Evolutionary conservation across 2,329 filamentous ascomycete species (phyloP).

Genomic region (Scedosporium dehoogii): DNA sequence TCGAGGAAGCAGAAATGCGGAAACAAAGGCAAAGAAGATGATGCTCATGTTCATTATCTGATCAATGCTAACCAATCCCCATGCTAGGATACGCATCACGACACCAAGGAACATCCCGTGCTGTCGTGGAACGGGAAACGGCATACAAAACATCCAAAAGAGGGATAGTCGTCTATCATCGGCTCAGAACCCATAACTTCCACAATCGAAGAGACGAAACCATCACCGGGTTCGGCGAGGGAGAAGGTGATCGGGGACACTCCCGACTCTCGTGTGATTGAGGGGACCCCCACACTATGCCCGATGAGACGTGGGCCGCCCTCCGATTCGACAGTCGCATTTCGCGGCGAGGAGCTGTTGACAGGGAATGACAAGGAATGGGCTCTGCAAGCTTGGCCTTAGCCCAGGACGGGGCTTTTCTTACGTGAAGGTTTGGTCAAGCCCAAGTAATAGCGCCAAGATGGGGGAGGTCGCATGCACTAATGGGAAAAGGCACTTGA

Average conservation of each 20-base stretch:
- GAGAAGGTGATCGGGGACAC: not conserved
- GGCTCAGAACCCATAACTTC: too few species aligned
- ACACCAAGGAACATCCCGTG: too few species aligned
- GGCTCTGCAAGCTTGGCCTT: not conserved
- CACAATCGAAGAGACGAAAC: too few species aligned
- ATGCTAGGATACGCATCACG: too few species aligned
- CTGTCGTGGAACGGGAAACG: too few species aligned
- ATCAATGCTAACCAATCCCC: too few species aligned
- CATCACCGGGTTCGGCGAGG: not conserved
- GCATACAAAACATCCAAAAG: too few species aligned
- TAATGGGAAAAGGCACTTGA: not conserved
- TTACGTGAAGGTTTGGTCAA: not conserved
- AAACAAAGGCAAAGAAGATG: too few species aligned
- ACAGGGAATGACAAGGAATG: not conserved
- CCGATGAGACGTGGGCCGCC: not conserved
- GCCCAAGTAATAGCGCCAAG: not conserved
- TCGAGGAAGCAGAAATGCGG: too few species aligned
- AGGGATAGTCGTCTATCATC: too few species aligned
- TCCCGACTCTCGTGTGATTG: not conserved
- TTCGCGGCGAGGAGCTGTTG: not conserved
- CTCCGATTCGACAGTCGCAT: not conserved
- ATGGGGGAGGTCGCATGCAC: not conserved
- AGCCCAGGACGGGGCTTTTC: not conserved
- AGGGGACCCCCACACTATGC: not conserved
- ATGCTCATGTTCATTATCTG: too few species aligned